Base-by-base conservation (phyloP, 2,329 filamentous ascomycete genomes). In the Paraconiothyrium sp. region DNA sequence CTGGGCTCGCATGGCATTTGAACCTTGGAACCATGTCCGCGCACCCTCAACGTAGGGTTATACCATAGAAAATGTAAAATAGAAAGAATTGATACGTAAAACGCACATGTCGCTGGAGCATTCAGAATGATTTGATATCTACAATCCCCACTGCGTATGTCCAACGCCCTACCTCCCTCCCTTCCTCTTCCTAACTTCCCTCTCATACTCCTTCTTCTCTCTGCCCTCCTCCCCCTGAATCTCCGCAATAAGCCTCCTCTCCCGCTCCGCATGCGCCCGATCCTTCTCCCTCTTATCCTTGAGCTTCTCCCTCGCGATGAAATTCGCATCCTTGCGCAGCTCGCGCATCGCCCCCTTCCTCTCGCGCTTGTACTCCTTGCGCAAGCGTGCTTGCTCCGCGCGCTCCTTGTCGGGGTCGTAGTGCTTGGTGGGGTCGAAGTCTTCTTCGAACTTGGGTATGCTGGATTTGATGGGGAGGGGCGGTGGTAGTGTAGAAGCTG, bases 401-500 rank as follows among this genome's bases (percentile, higher is more conserved):
- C 95, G 92, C 80, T 97, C 93, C 69, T 90, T 90, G 80, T 99
- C 92, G 0, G 93, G 93, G 76, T 99, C 96, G 86, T 99, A 98
- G 85, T 98, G 95, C 82, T 93, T 94, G 82, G 92, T 89, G 3
- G 95, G 95, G 78, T 97, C 95, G 86, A 93, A 99, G 60, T 88
- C 86, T 77, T 97, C 94, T 82, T 98, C 95, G 82, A 98, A 99
- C 79, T 97, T 97, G 79, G 95, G 95, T 50, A 97, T 89, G 61
- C 88, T 90, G 8, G 89, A 89, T 79, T 94, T 94, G 83, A 98
- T 97, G 24, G 95, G 90, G 2, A 97, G 86, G 0, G 93, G 0
- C 87, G 86, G 84, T 99, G 95, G 80, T 95, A 87, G 81, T 99
- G 95, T 3, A 99, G 88, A 72, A 93, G 87, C 34, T 98, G 88